A percentile compares a stretch with the other conserved stretches of the same genome.
Evolutionary conservation across 2,329 filamentous ascomycete species (phyloP).

Genomic region (Diaporthe vaccinii): DNA sequence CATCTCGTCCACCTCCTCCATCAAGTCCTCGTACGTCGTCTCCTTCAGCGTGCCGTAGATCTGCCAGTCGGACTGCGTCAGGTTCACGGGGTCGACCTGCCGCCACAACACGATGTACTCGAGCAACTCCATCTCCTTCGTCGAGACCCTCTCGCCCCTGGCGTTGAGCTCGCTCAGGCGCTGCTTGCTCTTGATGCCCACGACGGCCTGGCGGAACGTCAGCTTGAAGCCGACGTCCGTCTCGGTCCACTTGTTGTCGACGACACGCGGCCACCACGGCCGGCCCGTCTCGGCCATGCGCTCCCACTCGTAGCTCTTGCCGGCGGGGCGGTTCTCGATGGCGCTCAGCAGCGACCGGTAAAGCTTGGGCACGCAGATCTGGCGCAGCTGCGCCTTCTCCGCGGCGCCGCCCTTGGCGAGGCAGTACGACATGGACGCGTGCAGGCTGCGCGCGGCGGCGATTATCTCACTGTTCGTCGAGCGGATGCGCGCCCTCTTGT

Average conservation of each 20-base stretch:
- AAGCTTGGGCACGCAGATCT: conserved; percentile 68
- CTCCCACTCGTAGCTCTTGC: conserved; percentile 66
- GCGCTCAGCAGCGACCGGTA: conserved; percentile 64
- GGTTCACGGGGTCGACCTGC: conserved; percentile 59
- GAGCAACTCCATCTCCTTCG: conserved; percentile 65
- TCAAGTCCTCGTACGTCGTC: conserved; percentile 61
- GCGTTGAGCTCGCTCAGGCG: conserved; percentile 59
- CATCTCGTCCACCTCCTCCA: conserved; percentile 49
- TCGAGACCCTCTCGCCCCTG: conserved; percentile 54
- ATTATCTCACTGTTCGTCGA: conserved; percentile 57
- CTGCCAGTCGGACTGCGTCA: conserved; percentile 67
- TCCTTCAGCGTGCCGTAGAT: conserved; percentile 74
- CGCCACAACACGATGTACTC: conserved; percentile 77
- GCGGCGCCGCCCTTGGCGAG: conserved; percentile 64
- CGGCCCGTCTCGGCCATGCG: conserved; percentile 63
- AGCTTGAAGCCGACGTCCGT: conserved; percentile 46
- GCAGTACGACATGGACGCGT: conserved; percentile 72
- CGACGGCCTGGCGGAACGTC: conserved; percentile 70
- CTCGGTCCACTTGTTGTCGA: conserved; percentile 62
- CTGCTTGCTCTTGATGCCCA: conserved; percentile 71
- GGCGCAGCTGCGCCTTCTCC: conserved; percentile 63
- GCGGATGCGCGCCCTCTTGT: conserved; percentile 50
- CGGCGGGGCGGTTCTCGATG: conserved; percentile 64
- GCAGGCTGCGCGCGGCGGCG: conserved; percentile 70
- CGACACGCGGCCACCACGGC: conserved; percentile 61